Percentiles rank a stretch among this genome's conserved stretches.
Conservation (phyloP, 169 alveolate genomes). For the Prorocentrum cordatum region DNA sequence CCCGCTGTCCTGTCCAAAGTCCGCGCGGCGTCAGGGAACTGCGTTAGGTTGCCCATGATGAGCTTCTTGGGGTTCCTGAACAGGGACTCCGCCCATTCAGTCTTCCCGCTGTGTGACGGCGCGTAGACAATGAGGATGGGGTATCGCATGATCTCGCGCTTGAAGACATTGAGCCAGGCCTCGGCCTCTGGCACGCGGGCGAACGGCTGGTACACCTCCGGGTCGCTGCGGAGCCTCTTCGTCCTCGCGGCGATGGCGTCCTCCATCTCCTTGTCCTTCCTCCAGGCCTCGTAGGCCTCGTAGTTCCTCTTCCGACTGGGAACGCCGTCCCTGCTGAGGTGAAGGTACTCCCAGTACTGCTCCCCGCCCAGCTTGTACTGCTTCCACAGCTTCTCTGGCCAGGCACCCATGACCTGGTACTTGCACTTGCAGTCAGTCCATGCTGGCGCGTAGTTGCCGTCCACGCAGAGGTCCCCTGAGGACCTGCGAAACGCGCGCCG, state of each 20-base stretch:
- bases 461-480: no score
- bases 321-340: background rate
- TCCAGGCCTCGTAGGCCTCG: no score
- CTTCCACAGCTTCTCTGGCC: conserved; percentile 13
- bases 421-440: background rate
- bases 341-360: background rate
- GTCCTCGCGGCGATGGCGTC: background rate
- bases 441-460: background rate
- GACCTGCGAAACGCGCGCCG: no score
- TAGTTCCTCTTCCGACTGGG: background rate
- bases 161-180: conserved; percentile 1
- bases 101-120: background rate
- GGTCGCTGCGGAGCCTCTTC: background rate
- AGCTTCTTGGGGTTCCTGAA: background rate
- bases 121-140: conserved; percentile 1
- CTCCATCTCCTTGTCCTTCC: no score
- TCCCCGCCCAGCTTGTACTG: background rate
- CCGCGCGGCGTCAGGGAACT: background rate
- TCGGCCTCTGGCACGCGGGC: background rate
- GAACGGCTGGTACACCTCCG: no score
- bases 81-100: conserved; percentile 8
- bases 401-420: background rate
- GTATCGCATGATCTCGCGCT: background rate
- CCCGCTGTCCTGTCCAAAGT: background rate
- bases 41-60: background rate